Percentiles rank a stretch among this genome's conserved stretches.
Evolutionary conservation across 805 yeast genomes (phyloP).

Genomic region (Candida rishiriensis): DNA sequence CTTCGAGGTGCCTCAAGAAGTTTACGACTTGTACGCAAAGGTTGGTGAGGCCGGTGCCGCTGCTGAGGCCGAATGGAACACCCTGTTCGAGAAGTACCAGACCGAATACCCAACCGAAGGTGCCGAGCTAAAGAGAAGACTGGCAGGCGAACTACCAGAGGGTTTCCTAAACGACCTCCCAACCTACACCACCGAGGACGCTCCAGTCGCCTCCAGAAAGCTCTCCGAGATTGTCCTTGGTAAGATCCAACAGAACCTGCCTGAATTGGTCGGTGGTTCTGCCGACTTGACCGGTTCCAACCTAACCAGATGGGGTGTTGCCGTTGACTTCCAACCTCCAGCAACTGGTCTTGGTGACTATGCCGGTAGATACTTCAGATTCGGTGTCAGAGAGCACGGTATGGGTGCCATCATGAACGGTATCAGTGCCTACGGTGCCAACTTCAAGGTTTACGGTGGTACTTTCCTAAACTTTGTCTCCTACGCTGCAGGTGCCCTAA

Average conservation of each 20-base stretch:
- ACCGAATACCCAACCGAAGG: conserved; percentile 72
- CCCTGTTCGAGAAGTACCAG: conserved; percentile 54
- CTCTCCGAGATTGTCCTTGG: conserved; percentile 77
- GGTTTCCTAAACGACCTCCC: conserved; percentile 81
- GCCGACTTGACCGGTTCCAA: conserved; percentile 98
- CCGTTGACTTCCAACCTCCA: conserved; percentile 91
- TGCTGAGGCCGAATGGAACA: conserved; percentile 73
- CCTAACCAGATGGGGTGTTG: conserved; percentile 81
- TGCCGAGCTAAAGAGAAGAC: conserved; percentile 76
- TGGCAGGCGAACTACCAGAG: conserved; percentile 70
- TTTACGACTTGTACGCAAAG: conserved; percentile 60
- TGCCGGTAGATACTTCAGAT: conserved; percentile 91
- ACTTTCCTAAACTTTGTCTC: conserved; percentile 92
- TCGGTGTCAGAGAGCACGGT: conserved; percentile 98
- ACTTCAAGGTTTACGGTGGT: conserved; percentile 90
- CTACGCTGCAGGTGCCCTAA: conserved; percentile 82
- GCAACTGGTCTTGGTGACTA: conserved; percentile 75
- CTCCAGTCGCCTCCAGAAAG: conserved; percentile 91
- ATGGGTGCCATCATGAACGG: conserved; percentile 99
- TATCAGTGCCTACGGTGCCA: conserved; percentile 85
- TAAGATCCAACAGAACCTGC: conserved; percentile 57
- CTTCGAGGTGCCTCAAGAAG: conserved; percentile 80
- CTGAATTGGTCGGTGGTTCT: conserved; percentile 95
- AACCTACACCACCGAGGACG: conserved; percentile 68
- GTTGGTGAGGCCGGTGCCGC: conserved; percentile 59